These are phyloP conservation scores for Cutaneotrichosporon sp. DNA, from an alignment of 1,284 basidiomycete genomes.

Conservation along the genomic window DNA sequence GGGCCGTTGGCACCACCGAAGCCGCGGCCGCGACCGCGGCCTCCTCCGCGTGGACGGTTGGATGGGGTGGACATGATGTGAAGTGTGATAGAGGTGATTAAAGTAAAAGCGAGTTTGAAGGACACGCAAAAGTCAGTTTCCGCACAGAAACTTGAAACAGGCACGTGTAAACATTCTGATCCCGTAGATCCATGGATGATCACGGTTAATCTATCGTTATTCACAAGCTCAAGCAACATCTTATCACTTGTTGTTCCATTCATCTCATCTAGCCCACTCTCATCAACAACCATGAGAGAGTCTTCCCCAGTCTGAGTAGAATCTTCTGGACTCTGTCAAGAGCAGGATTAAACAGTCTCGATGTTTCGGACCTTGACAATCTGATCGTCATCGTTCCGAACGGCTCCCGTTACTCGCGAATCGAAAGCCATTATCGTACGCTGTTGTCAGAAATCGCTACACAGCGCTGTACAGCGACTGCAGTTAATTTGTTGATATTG, in stretches of 20 bases:
- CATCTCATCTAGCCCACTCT: no score
- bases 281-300: no score
- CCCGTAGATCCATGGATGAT: not conserved
- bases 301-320: no score
- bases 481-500: no score
- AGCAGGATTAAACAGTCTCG: no score
- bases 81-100: not conserved
- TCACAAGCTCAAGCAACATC: not conserved
- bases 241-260: not conserved
- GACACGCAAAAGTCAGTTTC: not conserved
- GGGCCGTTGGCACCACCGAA: not conserved
- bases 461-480: no score
- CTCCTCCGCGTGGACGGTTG: not conserved
- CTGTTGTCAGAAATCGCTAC: no score
- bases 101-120: not conserved
- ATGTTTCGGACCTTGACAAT: no score
- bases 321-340: no score
- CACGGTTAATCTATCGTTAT: not conserved
- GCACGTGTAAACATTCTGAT: conserved; percentile 4
- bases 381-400: no score
- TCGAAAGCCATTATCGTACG: no score
- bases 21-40: not conserved
- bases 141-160: not conserved
- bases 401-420: no score
- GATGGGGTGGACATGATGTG: conserved; percentile 3